These are phyloP conservation scores for Pouteria glomerata DNA, from an alignment of 148 eudicot species.

Conservation along the genomic window DNA sequence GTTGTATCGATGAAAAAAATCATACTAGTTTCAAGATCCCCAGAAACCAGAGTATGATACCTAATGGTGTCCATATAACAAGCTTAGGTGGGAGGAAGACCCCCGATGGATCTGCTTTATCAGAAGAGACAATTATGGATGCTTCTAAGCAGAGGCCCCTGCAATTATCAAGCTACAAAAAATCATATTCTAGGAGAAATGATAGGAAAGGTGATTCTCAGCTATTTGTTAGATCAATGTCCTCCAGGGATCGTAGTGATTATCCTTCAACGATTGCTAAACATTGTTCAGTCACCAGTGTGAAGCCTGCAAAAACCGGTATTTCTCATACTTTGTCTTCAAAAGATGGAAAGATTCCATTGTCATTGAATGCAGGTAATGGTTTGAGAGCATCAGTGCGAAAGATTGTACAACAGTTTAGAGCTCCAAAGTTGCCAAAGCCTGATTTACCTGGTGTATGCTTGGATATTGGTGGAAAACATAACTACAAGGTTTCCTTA, in stretches of 20 bases:
- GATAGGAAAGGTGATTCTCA: constrained; percentile 3
- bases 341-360: neutral
- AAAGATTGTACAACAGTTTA: constrained; percentile 1
- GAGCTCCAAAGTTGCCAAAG: neutral
- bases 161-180: neutral
- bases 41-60: constrained; percentile 13
- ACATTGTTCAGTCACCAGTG: constrained; percentile 2
- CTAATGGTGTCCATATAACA: constrained; percentile 9
- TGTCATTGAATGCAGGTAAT: neutral
- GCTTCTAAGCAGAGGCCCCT: constrained; percentile 15
- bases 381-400: neutral
- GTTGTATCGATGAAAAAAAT: constrained; percentile 12
- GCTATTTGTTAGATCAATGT: constrained; percentile 2
- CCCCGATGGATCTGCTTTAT: constrained; percentile 11
- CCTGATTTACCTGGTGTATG: neutral
- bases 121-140: constrained; percentile 12
- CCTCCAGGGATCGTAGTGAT: constrained; percentile 10
- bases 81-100: constrained; percentile 10
- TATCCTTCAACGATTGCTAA: constrained; percentile 11
- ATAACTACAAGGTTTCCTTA: neutral
- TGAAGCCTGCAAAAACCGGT: constrained; percentile 21
- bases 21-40: constrained; percentile 2
- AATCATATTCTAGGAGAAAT: constrained; percentile 12
- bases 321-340: neutral
- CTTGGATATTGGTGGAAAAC: neutral